Conservation (phyloP, 441 rosid species). For the Croton setiger region DNA sequence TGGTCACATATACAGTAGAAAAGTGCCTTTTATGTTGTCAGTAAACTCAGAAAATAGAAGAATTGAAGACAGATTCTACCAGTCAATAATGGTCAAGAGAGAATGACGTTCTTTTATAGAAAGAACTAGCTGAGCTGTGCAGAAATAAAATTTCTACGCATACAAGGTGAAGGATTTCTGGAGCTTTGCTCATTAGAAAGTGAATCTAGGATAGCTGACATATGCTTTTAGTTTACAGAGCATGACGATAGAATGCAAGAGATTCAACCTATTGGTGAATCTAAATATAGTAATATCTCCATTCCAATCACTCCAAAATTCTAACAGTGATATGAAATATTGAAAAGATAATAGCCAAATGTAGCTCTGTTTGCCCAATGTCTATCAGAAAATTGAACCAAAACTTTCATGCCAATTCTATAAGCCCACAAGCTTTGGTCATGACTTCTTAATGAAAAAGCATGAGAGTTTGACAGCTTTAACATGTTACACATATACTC, state of each 20-base stretch:
- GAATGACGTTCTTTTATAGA: too few species aligned
- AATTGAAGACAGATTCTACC: background rate
- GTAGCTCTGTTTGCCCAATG: background rate
- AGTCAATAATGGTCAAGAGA: background rate
- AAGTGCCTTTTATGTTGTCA: background rate
- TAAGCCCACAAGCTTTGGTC: background rate
- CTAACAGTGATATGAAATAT: background rate
- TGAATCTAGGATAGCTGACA: too few species aligned
- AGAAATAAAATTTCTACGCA: too few species aligned
- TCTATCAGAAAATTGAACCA: background rate
- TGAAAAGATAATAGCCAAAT: background rate
- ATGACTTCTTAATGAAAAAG: background rate
- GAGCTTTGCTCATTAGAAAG: too few species aligned
- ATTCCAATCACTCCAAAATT: background rate
- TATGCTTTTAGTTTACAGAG: background rate
- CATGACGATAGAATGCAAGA: background rate
- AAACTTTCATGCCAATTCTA: background rate
- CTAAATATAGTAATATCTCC: background rate
- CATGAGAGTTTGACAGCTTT: background rate
- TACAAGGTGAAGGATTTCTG: too few species aligned
- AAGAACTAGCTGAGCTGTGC: too few species aligned
- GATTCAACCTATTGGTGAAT: background rate
- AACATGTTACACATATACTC: too few species aligned
- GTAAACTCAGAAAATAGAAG: background rate
- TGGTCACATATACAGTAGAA: background rate